These are phyloP conservation scores for Nepenthes mirabilis DNA, from an alignment of 148 eudicot genomes.

Conservation along the genomic window DNA sequence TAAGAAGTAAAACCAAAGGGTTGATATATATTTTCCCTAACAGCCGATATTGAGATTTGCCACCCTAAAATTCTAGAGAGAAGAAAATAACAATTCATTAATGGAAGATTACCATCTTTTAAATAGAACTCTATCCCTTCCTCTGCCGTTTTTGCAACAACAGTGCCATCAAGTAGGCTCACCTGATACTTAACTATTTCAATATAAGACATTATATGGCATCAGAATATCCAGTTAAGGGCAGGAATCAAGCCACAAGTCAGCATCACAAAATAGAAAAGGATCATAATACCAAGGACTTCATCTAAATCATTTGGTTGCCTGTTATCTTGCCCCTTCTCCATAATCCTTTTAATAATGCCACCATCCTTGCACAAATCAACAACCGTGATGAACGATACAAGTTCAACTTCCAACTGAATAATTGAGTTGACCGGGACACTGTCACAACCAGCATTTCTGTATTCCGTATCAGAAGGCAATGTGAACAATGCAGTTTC, in stretches of 20 bases:
- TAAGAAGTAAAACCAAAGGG: too few species aligned
- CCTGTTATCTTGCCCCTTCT: slow-evolving; percentile 34
- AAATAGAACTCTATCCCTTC: slow-evolving; percentile 40
- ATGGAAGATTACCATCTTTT: slow-evolving; percentile 36
- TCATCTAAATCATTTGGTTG: slow-evolving; percentile 60
- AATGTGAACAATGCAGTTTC: slow-evolving; percentile 49
- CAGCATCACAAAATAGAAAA: neutral
- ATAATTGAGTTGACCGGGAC: slow-evolving; percentile 25
- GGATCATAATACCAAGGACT: slow-evolving; percentile 37
- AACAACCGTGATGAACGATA: slow-evolving; percentile 47
- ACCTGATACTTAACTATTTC: slow-evolving; percentile 41
- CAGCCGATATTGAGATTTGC: too few species aligned
- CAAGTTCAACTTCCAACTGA: slow-evolving; percentile 46
- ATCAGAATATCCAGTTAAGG: neutral
- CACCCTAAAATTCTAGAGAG: neutral
- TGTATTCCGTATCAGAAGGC: slow-evolving; percentile 32
- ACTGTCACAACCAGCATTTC: slow-evolving; percentile 18
- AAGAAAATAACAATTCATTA: neutral
- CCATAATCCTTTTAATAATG: slow-evolving; percentile 40
- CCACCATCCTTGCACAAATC: slow-evolving; percentile 70
- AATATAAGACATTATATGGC: neutral
- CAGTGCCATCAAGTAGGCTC: slow-evolving; percentile 26
- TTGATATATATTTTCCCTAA: too few species aligned
- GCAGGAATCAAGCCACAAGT: neutral
- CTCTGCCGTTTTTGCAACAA: slow-evolving; percentile 31